Evolutionary conservation across 441 rosid genomes (phyloP).

Genomic region (Eutrema salsugineum): DNA sequence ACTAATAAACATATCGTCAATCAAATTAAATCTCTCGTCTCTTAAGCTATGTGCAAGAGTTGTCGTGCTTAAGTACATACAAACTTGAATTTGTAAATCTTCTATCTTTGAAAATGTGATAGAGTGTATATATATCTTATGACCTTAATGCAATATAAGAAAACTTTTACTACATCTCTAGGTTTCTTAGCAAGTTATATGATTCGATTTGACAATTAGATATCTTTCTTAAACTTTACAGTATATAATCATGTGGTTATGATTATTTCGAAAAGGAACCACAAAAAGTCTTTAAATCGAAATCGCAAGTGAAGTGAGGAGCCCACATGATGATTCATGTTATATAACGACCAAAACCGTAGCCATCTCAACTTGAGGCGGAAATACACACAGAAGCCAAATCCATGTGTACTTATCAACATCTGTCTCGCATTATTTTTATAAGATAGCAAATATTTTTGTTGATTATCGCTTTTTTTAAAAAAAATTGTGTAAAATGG

Average conservation of each 20-base stretch:
- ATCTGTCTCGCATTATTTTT: constrained; percentile 11
- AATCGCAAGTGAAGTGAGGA: neutral
- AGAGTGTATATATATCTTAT: no score
- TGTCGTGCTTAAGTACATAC: no score
- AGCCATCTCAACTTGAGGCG: constrained; percentile 14
- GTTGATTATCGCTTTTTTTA: neutral
- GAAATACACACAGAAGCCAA: constrained; percentile 2
- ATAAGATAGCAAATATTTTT: neutral
- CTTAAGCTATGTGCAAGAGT: no score
- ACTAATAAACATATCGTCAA: no score
- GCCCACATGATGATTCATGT: constrained; percentile 17
- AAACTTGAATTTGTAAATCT: no score
- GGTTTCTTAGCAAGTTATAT: neutral
- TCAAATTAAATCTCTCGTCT: no score
- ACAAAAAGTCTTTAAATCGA: neutral
- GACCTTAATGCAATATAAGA: neutral
- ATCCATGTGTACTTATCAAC: constrained; percentile 8
- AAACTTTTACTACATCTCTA: neutral
- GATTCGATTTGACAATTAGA: neutral
- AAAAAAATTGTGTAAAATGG: neutral
- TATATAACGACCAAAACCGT: constrained; percentile 14
- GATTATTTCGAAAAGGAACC: neutral
- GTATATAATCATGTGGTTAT: neutral
- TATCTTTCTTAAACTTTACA: neutral
- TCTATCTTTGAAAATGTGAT: no score